A percentile compares a stretch with the other conserved stretches of the same genome.
These are phyloP conservation scores for Fusarium keratoplasticum DNA, from an alignment of 2,329 filamentous ascomycete species.

Conservation along the genomic window DNA sequence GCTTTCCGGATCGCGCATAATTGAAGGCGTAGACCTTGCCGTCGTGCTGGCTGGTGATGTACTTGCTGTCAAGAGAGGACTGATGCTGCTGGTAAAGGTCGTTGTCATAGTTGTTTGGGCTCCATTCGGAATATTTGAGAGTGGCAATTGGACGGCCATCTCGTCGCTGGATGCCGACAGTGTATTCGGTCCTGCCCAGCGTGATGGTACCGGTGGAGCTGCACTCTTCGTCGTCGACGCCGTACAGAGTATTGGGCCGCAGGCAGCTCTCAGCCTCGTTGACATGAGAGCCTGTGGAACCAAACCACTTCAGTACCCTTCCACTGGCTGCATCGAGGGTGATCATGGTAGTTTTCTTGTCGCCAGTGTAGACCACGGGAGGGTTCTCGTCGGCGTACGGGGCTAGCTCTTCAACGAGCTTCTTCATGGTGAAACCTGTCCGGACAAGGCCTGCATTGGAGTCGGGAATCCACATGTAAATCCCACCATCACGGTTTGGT, in stretches of 20 bases:
- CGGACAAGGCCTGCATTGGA: constrained; percentile 69
- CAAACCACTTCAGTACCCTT: constrained; percentile 85
- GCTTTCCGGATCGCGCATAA: constrained; percentile 65
- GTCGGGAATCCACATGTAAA: constrained; percentile 86
- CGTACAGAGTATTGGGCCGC: constrained; percentile 73
- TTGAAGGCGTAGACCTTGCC: constrained; percentile 87
- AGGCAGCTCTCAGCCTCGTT: constrained; percentile 81
- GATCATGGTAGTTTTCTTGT: constrained; percentile 90
- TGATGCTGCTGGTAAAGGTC: constrained; percentile 89
- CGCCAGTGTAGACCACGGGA: constrained; percentile 87
- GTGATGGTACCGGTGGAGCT: constrained; percentile 83
- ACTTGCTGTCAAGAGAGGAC: constrained; percentile 84
- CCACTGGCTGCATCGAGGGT: constrained; percentile 91
- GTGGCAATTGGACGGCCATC: constrained; percentile 85
- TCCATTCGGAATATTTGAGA: constrained; percentile 94
- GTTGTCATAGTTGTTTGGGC: constrained; percentile 88
- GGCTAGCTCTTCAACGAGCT: constrained; percentile 84
- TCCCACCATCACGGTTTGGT: constrained; percentile 84
- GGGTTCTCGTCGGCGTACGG: constrained; percentile 81
- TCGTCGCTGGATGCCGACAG: constrained; percentile 83
- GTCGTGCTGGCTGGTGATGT: constrained; percentile 88
- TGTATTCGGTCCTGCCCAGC: constrained; percentile 90
- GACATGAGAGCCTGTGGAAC: constrained; percentile 75
- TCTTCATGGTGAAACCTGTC: constrained; percentile 82
- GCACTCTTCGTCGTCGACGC: constrained; percentile 79